A percentile compares a stretch with the other conserved stretches of the same genome.
Conservation (phyloP, 2,329 filamentous ascomycete genomes). For the Diaporthe batatas region DNA sequence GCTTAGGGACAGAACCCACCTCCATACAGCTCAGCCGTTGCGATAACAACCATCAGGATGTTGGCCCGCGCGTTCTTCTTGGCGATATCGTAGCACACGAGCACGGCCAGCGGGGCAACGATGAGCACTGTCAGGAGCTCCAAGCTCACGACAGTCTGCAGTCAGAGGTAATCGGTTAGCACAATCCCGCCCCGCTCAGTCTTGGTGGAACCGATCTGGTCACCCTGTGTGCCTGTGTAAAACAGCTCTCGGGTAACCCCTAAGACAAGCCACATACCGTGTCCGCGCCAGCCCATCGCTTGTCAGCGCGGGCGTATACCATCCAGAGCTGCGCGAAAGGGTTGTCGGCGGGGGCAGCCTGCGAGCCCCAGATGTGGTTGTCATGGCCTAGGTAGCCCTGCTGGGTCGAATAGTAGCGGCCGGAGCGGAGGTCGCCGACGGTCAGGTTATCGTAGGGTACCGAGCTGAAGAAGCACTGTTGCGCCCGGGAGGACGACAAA, state of each 20-base stretch:
- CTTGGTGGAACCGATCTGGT: not conserved
- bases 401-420: constrained; percentile 60
- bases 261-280: constrained; percentile 55
- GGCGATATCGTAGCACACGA: constrained; percentile 72
- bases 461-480: constrained; percentile 79
- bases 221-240: not conserved
- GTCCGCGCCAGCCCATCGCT: constrained; percentile 74
- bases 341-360: constrained; percentile 64
- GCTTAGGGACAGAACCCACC: constrained; percentile 54
- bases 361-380: constrained; percentile 67
- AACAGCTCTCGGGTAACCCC: no score
- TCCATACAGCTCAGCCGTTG: constrained; percentile 76
- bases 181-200: not conserved
- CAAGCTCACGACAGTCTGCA: constrained; percentile 70
- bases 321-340: constrained; percentile 74
- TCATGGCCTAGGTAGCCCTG: constrained; percentile 65
- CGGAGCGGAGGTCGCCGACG: constrained; percentile 50
- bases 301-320: constrained; percentile 76
- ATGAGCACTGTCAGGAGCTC: constrained; percentile 76
- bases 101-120: constrained; percentile 70
- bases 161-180: constrained; percentile 12
- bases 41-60: constrained; percentile 74
- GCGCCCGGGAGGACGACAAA: not conserved
- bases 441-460: constrained; percentile 53
- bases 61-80: constrained; percentile 67